phyloP scores from a whole-genome alignment of 1,139 yeast species.

The Hyphopichia khmerensis region DNA sequence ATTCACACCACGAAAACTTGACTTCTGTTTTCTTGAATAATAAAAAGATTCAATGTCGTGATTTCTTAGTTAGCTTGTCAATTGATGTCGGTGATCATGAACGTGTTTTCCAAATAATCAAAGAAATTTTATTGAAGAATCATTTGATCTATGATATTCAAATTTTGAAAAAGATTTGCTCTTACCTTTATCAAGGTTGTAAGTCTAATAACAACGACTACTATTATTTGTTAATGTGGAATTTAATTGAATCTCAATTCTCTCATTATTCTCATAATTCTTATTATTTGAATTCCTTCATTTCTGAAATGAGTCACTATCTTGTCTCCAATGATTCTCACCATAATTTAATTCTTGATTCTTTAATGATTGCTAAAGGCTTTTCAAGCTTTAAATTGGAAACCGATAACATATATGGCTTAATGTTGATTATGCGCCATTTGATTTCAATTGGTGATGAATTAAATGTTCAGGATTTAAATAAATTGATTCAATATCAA shows the following conservation, averaged over 20 bases:
- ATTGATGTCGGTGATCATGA: slow-evolving; percentile 39
- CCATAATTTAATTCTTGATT: slow-evolving; percentile 25
- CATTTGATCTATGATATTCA: slow-evolving; percentile 32
- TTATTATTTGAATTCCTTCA: slow-evolving; percentile 25
- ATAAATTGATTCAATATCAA: slow-evolving; percentile 29
- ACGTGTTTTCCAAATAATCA: slow-evolving; percentile 35
- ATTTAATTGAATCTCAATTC: slow-evolving; percentile 35
- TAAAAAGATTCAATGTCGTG: slow-evolving; percentile 24
- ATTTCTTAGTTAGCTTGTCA: slow-evolving; percentile 28
- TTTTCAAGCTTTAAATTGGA: slow-evolving; percentile 29
- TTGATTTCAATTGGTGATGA: slow-evolving; percentile 18
- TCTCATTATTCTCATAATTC: slow-evolving; percentile 20
- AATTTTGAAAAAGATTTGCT: slow-evolving; percentile 29
- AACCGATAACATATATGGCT: slow-evolving; percentile 36
- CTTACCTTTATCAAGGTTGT: slow-evolving; percentile 32
- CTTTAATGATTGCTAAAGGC: slow-evolving; percentile 27
- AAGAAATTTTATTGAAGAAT: slow-evolving; percentile 34
- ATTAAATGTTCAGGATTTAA: slow-evolving; percentile 6
- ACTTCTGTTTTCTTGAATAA: slow-evolving; percentile 9
- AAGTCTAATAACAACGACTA: slow-evolving; percentile 24
- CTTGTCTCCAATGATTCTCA: slow-evolving; percentile 17
- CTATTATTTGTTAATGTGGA: slow-evolving; percentile 35
- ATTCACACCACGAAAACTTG: slow-evolving; percentile 6
- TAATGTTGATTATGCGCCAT: slow-evolving; percentile 24
- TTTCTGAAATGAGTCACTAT: slow-evolving; percentile 30